phyloP scores from a whole-genome alignment of 1,139 yeast species.

The Debaryomycetaceae sp. region DNA sequence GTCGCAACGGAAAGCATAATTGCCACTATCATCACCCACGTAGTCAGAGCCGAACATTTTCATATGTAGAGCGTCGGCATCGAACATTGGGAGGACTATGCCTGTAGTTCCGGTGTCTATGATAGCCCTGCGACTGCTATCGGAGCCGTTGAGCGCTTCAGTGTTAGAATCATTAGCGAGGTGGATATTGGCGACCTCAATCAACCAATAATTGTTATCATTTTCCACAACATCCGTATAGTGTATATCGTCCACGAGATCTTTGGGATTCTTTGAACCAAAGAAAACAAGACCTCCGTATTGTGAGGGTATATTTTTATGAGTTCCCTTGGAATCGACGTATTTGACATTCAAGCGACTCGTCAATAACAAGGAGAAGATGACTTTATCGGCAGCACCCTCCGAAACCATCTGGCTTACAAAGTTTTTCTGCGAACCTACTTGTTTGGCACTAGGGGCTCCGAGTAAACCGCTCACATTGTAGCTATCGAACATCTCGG shows the following conservation, averaged over 20 bases:
- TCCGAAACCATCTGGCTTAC: slow-evolving; percentile 18
- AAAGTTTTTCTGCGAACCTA: slow-evolving; percentile 13
- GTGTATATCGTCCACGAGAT: slow-evolving; percentile 20
- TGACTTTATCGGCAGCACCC: slow-evolving; percentile 15
- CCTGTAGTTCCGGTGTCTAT: slow-evolving; percentile 71
- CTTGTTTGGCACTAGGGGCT: slow-evolving; percentile 39
- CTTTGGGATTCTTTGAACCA: slow-evolving; percentile 20
- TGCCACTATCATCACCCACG: slow-evolving; percentile 52
- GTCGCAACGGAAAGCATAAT: slow-evolving; percentile 60
- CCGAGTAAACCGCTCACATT: slow-evolving; percentile 63
- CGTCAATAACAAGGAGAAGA: slow-evolving; percentile 21
- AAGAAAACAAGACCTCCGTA: slow-evolving; percentile 26
- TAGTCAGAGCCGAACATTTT: slow-evolving; percentile 40
- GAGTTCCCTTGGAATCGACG: not conserved
- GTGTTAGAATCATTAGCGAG: slow-evolving; percentile 25
- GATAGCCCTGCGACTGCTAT: slow-evolving; percentile 40
- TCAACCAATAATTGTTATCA: slow-evolving; percentile 49
- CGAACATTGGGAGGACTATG: slow-evolving; percentile 52
- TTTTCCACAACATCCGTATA: slow-evolving; percentile 40
- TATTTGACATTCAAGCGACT: slow-evolving; percentile 10
- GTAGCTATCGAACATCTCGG: slow-evolving; percentile 50
- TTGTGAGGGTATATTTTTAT: slow-evolving; percentile 3
- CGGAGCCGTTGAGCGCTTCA: slow-evolving; percentile 20
- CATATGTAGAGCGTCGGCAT: slow-evolving; percentile 52
- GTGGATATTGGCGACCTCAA: slow-evolving; percentile 36